phyloP scores from a whole-genome alignment of 345 rosid genomes.

The Murraya paniculata region DNA sequence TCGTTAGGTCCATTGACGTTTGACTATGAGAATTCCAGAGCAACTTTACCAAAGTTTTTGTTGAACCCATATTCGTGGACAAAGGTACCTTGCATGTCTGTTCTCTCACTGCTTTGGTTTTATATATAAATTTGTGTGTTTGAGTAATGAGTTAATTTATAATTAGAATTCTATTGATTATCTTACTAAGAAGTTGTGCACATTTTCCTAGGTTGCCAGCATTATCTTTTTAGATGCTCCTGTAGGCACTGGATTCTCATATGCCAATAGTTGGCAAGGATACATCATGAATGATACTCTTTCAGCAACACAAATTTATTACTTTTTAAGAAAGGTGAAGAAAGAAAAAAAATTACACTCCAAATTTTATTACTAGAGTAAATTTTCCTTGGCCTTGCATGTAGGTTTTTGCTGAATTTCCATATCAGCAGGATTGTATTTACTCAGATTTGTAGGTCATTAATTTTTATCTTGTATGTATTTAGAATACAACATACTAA shows the following conservation, averaged over 20 bases:
- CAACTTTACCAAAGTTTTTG: conserved; percentile 10
- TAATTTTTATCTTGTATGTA: too few relatives aligned
- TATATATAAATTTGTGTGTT: not conserved
- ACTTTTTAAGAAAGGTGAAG: conserved; percentile 33
- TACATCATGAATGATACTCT: conserved; percentile 13
- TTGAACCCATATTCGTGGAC: conserved; percentile 35
- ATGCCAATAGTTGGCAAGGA: conserved; percentile 20
- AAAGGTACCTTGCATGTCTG: conserved; percentile 9
- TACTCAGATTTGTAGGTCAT: too few relatives aligned
- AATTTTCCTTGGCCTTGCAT: too few relatives aligned
- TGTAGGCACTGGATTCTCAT: conserved; percentile 41
- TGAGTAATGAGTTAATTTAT: not conserved
- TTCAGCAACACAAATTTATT: conserved; percentile 5
- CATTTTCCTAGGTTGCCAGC: conserved; percentile 27
- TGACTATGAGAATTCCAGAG: conserved; percentile 21
- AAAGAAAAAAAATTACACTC: not conserved
- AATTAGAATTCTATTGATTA: not conserved
- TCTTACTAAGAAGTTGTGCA: not conserved
- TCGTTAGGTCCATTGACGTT: conserved; percentile 32
- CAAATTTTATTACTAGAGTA: not conserved
- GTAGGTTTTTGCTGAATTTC: too few relatives aligned
- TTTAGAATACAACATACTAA: not conserved
- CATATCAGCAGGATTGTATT: too few relatives aligned
- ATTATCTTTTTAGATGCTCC: conserved; percentile 38
- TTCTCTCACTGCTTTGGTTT: not conserved